These are phyloP conservation scores for Moricandia moricandioides DNA, from an alignment of 345 rosid genomes.

Conservation along the genomic window DNA sequence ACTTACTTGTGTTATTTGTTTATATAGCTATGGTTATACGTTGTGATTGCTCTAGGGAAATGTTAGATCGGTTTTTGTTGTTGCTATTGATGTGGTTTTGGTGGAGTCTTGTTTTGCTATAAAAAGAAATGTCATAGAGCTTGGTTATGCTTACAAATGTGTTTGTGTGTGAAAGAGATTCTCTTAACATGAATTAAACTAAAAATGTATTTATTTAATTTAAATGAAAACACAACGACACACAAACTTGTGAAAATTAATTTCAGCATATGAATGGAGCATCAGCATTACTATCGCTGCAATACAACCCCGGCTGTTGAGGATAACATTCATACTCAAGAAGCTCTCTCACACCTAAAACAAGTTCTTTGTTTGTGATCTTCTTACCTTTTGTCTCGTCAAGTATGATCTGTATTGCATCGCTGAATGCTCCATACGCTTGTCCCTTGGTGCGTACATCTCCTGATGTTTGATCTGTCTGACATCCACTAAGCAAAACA, in stretches of 20 bases:
- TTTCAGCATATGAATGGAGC: constrained; percentile 44
- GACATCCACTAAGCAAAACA: constrained; percentile 81
- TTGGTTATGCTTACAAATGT: background rate
- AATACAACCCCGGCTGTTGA: constrained; percentile 82
- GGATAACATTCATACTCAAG: constrained; percentile 64
- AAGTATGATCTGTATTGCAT: constrained; percentile 70
- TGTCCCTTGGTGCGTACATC: constrained; percentile 62
- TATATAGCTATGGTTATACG: background rate
- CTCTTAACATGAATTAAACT: background rate
- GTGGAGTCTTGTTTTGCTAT: constrained; percentile 7
- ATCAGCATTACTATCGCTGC: constrained; percentile 52
- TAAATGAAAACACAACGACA: background rate
- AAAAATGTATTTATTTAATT: background rate
- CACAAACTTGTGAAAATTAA: background rate
- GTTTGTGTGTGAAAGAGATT: background rate
- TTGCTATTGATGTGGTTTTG: background rate
- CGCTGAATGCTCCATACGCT: constrained; percentile 86
- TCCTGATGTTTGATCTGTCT: constrained; percentile 78
- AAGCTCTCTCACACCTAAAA: constrained; percentile 52
- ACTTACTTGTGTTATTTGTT: background rate
- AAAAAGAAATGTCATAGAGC: background rate
- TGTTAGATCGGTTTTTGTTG: background rate
- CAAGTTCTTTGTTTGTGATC: constrained; percentile 52
- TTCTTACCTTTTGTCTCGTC: constrained; percentile 44
- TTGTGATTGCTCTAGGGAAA: background rate